These are phyloP conservation scores for Aspergillus ibericus DNA, from an alignment of 2,329 filamentous ascomycete species.

Conservation along the genomic window DNA sequence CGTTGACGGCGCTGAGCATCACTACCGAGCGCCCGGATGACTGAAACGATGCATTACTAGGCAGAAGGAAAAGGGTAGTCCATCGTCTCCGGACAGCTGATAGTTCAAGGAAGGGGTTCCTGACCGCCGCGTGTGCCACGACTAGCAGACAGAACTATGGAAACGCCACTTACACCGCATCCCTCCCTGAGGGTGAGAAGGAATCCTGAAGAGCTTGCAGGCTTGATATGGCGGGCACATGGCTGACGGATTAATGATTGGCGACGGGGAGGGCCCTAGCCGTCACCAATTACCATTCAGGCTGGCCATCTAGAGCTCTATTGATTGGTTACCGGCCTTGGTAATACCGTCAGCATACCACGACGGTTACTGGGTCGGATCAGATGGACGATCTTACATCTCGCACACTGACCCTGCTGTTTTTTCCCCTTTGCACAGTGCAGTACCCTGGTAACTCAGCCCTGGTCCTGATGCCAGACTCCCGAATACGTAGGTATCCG, in stretches of 20 bases:
- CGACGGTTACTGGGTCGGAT: not conserved
- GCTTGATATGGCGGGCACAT: not conserved
- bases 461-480: not conserved
- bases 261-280: not conserved
- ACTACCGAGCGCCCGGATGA: not conserved
- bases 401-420: not conserved
- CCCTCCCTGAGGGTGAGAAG: constrained; percentile 4
- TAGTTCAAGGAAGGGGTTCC: not conserved
- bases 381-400: not conserved
- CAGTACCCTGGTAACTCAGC: not conserved
- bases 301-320: not conserved
- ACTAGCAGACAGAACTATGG: constrained; percentile 10
- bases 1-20: not conserved
- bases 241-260: not conserved
- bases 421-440: not conserved
- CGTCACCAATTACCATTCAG: not conserved
- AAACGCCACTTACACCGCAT: constrained; percentile 17
- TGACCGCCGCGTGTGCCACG: constrained; percentile 8
- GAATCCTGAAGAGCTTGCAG: not conserved
- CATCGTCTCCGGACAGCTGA: too few species aligned
- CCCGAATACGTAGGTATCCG: not conserved
- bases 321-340: constrained; percentile 5
- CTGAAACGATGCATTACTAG: not conserved
- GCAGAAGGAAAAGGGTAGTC: not conserved
- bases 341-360: constrained; percentile 5